These are phyloP conservation scores for Paramecium caudatum DNA, from an alignment of 73 alveolate genomes.

Conservation along the genomic window DNA sequence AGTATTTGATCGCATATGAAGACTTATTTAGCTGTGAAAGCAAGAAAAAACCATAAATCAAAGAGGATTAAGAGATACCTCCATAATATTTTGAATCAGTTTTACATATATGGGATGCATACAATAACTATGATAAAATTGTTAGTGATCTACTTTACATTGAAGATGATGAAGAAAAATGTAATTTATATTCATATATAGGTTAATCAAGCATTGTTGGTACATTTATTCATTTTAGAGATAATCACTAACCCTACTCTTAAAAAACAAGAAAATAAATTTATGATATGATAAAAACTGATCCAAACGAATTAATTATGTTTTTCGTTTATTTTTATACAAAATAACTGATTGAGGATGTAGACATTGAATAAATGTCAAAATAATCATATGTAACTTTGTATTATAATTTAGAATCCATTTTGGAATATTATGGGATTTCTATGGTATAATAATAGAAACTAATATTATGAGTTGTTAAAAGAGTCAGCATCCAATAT, in stretches of 20 bases:
- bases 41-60: not conserved
- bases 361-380: slow-evolving; percentile 31
- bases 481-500: not conserved
- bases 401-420: slow-evolving; percentile 2
- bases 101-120: slow-evolving; percentile 18
- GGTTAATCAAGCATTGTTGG: not conserved
- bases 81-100: not conserved
- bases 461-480: slow-evolving; percentile 8
- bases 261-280: slow-evolving; percentile 46
- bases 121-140: slow-evolving; percentile 40
- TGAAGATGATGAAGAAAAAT: not conserved
- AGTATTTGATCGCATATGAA: slow-evolving; percentile 17
- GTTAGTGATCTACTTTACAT: slow-evolving; percentile 12
- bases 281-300: not conserved
- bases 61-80: not conserved
- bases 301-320: slow-evolving; percentile 7
- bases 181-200: not conserved
- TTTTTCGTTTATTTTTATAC: slow-evolving; percentile 21
- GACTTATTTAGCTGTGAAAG: not conserved
- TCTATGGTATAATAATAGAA: slow-evolving; percentile 43
- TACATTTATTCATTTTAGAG: slow-evolving; percentile 63
- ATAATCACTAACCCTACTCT: not conserved
- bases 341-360: slow-evolving; percentile 33
- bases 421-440: slow-evolving; percentile 44
- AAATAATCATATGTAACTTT: not conserved